Evolutionary conservation across 345 rosid genomes (phyloP).

Genomic region (Populus euphratica): DNA sequence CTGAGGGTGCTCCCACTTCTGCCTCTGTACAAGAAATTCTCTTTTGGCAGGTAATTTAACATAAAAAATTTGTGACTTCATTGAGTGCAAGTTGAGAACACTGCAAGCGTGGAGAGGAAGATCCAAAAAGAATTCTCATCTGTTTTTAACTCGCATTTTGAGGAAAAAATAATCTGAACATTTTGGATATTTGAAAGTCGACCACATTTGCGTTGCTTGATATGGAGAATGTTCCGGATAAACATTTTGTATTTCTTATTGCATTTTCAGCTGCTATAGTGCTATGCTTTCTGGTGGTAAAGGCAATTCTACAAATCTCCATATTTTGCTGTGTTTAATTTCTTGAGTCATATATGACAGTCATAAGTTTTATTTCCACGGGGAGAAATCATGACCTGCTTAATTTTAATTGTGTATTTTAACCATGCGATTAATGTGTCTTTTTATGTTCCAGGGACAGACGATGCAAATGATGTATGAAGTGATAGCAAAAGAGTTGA

Average conservation of each 20-base stretch:
- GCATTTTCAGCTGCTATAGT: neutral
- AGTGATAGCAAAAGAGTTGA: conserved; percentile 60
- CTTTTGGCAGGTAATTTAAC: conserved; percentile 76
- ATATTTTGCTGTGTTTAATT: neutral
- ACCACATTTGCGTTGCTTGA: neutral
- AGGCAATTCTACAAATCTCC: neutral
- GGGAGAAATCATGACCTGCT: neutral
- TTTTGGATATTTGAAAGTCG: neutral
- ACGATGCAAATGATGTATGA: conserved; percentile 87
- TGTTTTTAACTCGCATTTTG: no score
- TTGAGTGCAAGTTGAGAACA: neutral
- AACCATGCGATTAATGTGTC: neutral
- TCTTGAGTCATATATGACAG: neutral
- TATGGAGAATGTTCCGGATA: neutral
- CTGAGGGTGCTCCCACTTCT: conserved; percentile 76
- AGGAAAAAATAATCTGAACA: no score
- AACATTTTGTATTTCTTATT: neutral
- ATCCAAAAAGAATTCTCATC: neutral
- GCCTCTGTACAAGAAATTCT: conserved; percentile 74
- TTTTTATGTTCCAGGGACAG: conserved; percentile 47
- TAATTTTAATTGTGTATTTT: neutral
- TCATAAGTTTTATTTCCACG: neutral
- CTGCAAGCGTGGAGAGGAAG: neutral
- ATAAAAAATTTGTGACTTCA: neutral
- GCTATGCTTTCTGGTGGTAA: neutral